A percentile compares a stretch with the other conserved stretches of the same genome.
Conservation (phyloP, 371 early-diverging fungal species). For the Mortierella sp. region DNA sequence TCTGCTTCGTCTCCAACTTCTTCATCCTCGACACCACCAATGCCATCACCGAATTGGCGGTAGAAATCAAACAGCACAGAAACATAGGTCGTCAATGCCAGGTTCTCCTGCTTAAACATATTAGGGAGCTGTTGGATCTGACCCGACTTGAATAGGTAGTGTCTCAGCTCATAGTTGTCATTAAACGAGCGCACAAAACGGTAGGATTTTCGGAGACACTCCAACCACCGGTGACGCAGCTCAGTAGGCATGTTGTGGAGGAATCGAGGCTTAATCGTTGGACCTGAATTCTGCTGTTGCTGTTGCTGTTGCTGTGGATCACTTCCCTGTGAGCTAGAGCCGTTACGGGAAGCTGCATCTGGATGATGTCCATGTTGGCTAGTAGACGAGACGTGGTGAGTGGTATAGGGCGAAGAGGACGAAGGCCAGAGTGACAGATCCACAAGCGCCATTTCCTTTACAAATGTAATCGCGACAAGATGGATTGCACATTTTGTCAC, state of each 20-base stretch:
- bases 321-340: slow-evolving; percentile 20
- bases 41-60: slow-evolving; percentile 56
- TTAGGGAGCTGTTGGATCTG: slow-evolving; percentile 88
- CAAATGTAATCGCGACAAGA: slow-evolving; percentile 55
- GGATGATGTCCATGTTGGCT: slow-evolving; percentile 8
- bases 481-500: slow-evolving; percentile 59
- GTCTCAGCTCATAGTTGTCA: slow-evolving; percentile 75
- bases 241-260: slow-evolving; percentile 55
- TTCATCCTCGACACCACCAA: slow-evolving; percentile 50
- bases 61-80: slow-evolving; percentile 57
- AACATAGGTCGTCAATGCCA: slow-evolving; percentile 55
- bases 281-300: slow-evolving; percentile 3
- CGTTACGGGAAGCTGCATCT: background rate
- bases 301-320: slow-evolving; percentile 2
- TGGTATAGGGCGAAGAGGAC: slow-evolving; percentile 45
- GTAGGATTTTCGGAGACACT: slow-evolving; percentile 82
- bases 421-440: slow-evolving; percentile 52
- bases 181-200: slow-evolving; percentile 85
- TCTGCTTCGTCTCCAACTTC: slow-evolving; percentile 6
- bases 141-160: slow-evolving; percentile 79
- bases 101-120: slow-evolving; percentile 78
- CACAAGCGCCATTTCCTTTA: slow-evolving; percentile 55
- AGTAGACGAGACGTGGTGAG: slow-evolving; percentile 39
- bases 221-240: slow-evolving; percentile 61
- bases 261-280: slow-evolving; percentile 41